These are phyloP conservation scores for Diphasiastrum complanatum DNA, from an alignment of 83 land plant genomes.

Conservation along the genomic window DNA sequence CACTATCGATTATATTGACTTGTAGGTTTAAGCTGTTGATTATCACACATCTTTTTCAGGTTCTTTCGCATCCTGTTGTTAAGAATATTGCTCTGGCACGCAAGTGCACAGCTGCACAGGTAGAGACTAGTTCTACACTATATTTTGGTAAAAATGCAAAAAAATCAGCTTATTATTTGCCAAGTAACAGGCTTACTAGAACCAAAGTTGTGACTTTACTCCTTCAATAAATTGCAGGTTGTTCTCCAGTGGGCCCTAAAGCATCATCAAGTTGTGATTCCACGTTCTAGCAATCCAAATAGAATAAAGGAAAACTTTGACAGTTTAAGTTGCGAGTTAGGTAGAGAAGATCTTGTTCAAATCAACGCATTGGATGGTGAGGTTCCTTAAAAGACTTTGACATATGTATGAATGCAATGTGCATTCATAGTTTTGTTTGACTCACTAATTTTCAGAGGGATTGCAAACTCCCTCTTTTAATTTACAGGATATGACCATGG, in stretches of 20 bases:
- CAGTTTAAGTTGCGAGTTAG: conserved; percentile 3
- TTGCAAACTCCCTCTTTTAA: too few relatives aligned
- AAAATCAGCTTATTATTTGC: background rate
- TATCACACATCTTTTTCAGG: conserved; percentile 10
- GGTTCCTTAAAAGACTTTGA: too few relatives aligned
- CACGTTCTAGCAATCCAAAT: conserved; percentile 14
- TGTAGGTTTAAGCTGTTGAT: background rate
- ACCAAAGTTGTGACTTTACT: background rate
- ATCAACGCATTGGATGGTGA: conserved; percentile 9
- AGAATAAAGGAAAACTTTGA: background rate
- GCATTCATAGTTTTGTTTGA: too few relatives aligned
- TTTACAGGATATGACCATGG: too few relatives aligned
- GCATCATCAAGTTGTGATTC: conserved; percentile 9
- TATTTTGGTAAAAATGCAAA: background rate
- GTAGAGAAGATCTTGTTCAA: background rate
- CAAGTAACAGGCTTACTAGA: background rate
- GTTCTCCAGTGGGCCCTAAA: conserved; percentile 15
- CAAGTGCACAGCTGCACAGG: conserved; percentile 14
- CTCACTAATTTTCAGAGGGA: too few relatives aligned
- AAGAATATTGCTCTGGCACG: conserved; percentile 5
- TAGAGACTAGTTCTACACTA: background rate
- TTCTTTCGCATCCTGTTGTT: conserved; percentile 9
- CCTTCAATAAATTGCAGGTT: too few relatives aligned
- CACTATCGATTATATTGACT: background rate
- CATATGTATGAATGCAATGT: too few relatives aligned